Evolutionary conservation across 441 rosid genomes (phyloP).

Genomic region (Adansonia gregorii): DNA sequence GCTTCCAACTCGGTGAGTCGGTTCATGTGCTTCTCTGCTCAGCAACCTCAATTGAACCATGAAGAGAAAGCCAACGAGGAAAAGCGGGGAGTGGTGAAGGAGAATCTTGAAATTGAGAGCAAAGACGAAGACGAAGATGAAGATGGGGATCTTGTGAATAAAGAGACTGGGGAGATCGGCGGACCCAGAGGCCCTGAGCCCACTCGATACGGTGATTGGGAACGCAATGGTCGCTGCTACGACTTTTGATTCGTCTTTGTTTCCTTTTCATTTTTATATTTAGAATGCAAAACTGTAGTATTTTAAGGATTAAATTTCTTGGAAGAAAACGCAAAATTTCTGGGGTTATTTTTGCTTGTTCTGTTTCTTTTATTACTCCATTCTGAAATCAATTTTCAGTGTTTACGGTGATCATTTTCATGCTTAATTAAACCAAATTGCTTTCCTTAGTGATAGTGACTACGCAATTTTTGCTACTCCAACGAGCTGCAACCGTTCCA

Average conservation of each 20-base stretch:
- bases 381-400: not conserved
- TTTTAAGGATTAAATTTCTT: too few relatives aligned
- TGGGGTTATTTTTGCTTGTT: too few relatives aligned
- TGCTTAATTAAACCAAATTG: constrained; percentile 53
- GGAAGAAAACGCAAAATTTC: too few relatives aligned
- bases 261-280: not conserved
- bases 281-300: not conserved
- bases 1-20: not conserved
- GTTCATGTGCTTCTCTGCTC: not conserved
- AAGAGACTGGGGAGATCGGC: constrained; percentile 78
- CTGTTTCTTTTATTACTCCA: too few relatives aligned
- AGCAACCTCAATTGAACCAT: constrained; percentile 3
- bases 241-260: constrained; percentile 55
- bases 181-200: constrained; percentile 90
- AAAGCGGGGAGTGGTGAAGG: constrained; percentile 26
- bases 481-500: constrained; percentile 32
- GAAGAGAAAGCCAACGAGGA: constrained; percentile 16
- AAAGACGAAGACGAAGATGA: constrained; percentile 26
- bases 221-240: constrained; percentile 81
- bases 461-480: constrained; percentile 60
- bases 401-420: constrained; percentile 40
- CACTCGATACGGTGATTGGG: constrained; percentile 96
- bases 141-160: constrained; percentile 40
- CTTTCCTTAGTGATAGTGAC: constrained; percentile 51
- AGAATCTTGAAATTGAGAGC: not conserved